A percentile compares a stretch with the other conserved stretches of the same genome.
Conservation (phyloP, 768 basidiomycete species). For the Tricholoma bakamatsutake region DNA sequence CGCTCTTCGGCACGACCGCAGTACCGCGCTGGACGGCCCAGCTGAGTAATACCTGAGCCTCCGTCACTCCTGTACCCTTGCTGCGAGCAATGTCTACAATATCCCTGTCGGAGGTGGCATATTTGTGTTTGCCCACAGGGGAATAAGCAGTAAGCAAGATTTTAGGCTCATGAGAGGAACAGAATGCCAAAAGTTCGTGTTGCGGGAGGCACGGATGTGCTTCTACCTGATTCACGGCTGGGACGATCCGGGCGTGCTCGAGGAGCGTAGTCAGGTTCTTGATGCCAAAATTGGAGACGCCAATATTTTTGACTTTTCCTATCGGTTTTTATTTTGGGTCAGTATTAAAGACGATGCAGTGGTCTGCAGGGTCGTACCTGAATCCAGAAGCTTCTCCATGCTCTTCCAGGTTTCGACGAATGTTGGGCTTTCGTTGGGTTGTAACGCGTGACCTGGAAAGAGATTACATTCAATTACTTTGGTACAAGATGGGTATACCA, state of each 20-base stretch:
- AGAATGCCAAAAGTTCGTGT: slow-evolving; percentile 36
- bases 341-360: neutral
- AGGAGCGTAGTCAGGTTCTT: slow-evolving; percentile 32
- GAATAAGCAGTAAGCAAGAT: slow-evolving; percentile 44
- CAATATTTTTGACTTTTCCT: slow-evolving; percentile 34
- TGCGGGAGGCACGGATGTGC: slow-evolving; percentile 42
- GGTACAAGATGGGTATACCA: slow-evolving; percentile 7
- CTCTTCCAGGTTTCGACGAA: slow-evolving; percentile 34
- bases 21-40: slow-evolving; percentile 53
- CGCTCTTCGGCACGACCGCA: slow-evolving; percentile 49
- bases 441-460: slow-evolving; percentile 7
- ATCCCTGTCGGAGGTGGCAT: slow-evolving; percentile 16
- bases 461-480: neutral
- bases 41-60: slow-evolving; percentile 47
- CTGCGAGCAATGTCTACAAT: slow-evolving; percentile 23
- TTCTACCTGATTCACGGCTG: slow-evolving; percentile 36
- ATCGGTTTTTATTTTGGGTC: neutral
- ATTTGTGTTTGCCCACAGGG: slow-evolving; percentile 30
- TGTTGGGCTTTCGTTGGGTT: slow-evolving; percentile 21
- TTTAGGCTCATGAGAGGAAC: slow-evolving; percentile 25
- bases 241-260: slow-evolving; percentile 32
- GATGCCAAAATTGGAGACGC: slow-evolving; percentile 48
- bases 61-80: slow-evolving; percentile 17
- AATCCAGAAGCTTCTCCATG: slow-evolving; percentile 32
- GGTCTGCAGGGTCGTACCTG: slow-evolving; percentile 19